Evolutionary conservation across 2,329 filamentous ascomycete genomes (phyloP), one percentile per base, ranked within the genome.

Genomic region (Metarhizium anisopliae): DNA sequence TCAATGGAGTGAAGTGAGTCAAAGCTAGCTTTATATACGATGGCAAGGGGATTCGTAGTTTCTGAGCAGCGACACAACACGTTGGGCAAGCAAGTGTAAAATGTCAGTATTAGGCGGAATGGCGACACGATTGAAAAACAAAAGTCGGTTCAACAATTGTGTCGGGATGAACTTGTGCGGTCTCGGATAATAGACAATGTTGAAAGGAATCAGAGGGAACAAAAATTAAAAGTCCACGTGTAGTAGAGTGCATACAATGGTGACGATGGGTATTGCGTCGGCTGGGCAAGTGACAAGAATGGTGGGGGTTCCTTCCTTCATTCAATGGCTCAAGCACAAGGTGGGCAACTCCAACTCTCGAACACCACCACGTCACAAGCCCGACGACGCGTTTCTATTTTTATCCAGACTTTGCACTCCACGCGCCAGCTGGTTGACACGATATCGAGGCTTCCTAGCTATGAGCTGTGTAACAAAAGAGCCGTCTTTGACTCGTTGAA

Each of bases 51-150:
- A 16, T 45, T 18, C 14, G 14, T 45, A 20, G 6, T 45, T 45
- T 18, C 3, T 16, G 6, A 20, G n/a, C 16, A 20, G 3, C 6
- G 40, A 43, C 6, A 14, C 5, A 7, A 13, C 5, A 59, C 58
- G 63, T 58, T 36, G 5, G n/a, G 59, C 56, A 51, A 13, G 13
- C 32, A 16, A 32, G 35, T 40, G 29, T 25, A 51, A 11, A 51
- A 10, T 16, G n/a, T 20, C 42, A 10, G 7, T 45, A 25, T 25
- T 25, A 7, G n/a, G 42, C 6, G 18, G 42, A 6, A 47, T 25
- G 38, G 40, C 20, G 3, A 35, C 32, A 29, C 20, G 16, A 42
- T 51, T 18, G 29, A 16, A 51, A 29, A 49, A 35, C 6, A 35
- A 35, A 47, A 56, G 32, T 32, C n/a, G 20, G 20, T 45, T 43